phyloP scores from a whole-genome alignment of 2,329 filamentous ascomycete species.

The Fusarium camptoceras region DNA sequence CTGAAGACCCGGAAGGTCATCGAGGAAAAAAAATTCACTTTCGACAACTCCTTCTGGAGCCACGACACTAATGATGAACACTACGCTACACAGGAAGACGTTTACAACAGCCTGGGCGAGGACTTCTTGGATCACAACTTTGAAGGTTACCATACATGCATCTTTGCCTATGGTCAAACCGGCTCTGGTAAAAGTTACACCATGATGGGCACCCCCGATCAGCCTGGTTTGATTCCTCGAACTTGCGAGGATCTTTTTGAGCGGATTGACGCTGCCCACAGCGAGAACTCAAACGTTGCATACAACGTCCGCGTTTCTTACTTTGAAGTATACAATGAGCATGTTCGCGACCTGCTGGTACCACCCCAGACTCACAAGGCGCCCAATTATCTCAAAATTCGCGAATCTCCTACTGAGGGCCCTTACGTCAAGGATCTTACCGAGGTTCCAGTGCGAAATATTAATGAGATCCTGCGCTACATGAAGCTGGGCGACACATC shows the following conservation, averaged over 20 bases:
- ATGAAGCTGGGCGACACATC: slow-evolving; percentile 92
- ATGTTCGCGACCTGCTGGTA: slow-evolving; percentile 92
- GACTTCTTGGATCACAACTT: slow-evolving; percentile 99
- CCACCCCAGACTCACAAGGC: slow-evolving; percentile 76
- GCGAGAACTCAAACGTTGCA: slow-evolving; percentile 89
- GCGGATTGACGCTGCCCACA: slow-evolving; percentile 81
- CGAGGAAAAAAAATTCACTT: slow-evolving; percentile 92
- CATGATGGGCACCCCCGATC: slow-evolving; percentile 90
- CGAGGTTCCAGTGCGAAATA: slow-evolving; percentile 89
- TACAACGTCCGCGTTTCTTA: slow-evolving; percentile 98
- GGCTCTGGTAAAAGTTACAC: slow-evolving; percentile 98
- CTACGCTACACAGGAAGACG: slow-evolving; percentile 91
- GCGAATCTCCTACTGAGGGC: slow-evolving; percentile 93
- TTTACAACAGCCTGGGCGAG: slow-evolving; percentile 93
- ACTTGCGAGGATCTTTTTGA: slow-evolving; percentile 97
- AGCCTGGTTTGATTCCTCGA: slow-evolving; percentile 91
- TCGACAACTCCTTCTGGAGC: slow-evolving; percentile 99
- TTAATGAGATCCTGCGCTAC: slow-evolving; percentile 86
- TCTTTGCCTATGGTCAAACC: slow-evolving; percentile 98
- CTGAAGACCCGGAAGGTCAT: slow-evolving; percentile 77
- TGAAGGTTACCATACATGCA: slow-evolving; percentile 98
- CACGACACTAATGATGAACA: slow-evolving; percentile 82
- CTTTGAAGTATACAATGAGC: slow-evolving; percentile 99
- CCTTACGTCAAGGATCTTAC: slow-evolving; percentile 98
- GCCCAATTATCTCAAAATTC: slow-evolving; percentile 94